Evolutionary conservation across 129 eudicot genomes (phyloP), one percentile per base, ranked within the genome.

Genomic region (Flaveria ramosissima): DNA sequence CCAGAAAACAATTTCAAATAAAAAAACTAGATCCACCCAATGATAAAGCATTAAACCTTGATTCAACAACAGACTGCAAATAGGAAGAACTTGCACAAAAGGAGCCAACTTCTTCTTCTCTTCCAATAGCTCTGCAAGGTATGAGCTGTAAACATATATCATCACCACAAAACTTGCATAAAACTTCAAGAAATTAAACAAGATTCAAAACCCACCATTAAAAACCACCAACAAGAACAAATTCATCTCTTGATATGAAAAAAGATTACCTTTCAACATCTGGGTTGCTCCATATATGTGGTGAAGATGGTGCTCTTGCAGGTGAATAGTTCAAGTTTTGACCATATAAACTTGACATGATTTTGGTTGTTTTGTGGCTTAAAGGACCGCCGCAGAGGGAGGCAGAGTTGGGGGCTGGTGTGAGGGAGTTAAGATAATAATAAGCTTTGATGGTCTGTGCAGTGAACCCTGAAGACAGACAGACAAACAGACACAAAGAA

Each of bases 301-400:
- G 92, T 72, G 97, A 89, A 59, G 83, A 80, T 73, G 83, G 70
- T 55, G 82, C 82, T 84, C 97, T 80, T 7, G 97, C 92, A 32
- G 97, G 97, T 8, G 96, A 89, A 80, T 80, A 92, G 77, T 73
- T 89, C 76, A 85, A 52, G 81, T 84, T 87, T 57, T 87, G 96
- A 48, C 73, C 71, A 63, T 89, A 92, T 45, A 92, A 71, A 82
- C 91, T 88, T 69, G 97, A 92, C 97, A 92, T 92, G 78, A 66
- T 61, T 48, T 0, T 66, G 36, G 17, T 13, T 59, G 36, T 32
- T 2, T 3, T 36, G 6, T 5, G 41, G 41, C 41, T 36, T 36
- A 36, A 0, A 36, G 41, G 41, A 36, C 41, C 41, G 41, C 41
- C 41, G 41, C 41, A 36, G 41, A 36, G 41, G 41, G 41, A 36